Evolutionary conservation across 768 basidiomycete genomes (phyloP), one percentile per base, ranked within the genome.

Genomic region (Russula dissimulans): DNA sequence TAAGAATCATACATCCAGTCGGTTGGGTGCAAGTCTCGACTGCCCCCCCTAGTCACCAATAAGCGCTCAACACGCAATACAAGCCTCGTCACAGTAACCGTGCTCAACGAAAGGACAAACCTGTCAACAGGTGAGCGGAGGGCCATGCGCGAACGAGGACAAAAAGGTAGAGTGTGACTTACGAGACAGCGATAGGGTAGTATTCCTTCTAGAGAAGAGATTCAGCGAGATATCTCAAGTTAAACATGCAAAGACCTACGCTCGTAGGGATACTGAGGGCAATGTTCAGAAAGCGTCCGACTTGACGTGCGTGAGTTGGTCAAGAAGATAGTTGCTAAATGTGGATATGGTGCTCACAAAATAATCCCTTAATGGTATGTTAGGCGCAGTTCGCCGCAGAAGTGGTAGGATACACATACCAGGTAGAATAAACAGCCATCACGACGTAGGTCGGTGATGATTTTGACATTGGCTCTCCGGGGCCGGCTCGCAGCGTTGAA

Each of bases 401-500:
- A 14, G 50, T 18, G 18, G n/a, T 1, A 31, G 34, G 10, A n/a
- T 9, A 12, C 36, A 62, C 69, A 22, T 59, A 76, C 76, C 46
- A 72, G 36, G 60, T 76, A 77, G 60, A 71, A 76, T 2, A 67
- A 52, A 15, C 74, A 64, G 22, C 76, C 75, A 64, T 76, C 75
- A 2, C 70, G 62, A 44, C 70, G 69, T 9, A 77, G 69, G 12
- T 73, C 71, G 34, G 67, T 68, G 50, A 68, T 68, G 32, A 77
- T 63, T 6, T 68, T 71, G 32, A 71, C 61, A 49, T 72, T 62
- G 22, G 68, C 66, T 22, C 68, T 61, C 17, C 72, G 70, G 1
- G 76, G 76, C 4, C 73, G 67, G 46, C 72, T 71, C 14, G 74
- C 59, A 2, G 75, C 75, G 61, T 77, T 76, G 54, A 71, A 70